Base-by-base conservation (phyloP, 1,284 basidiomycete genomes). In the Ustilago xerochloae region DNA sequence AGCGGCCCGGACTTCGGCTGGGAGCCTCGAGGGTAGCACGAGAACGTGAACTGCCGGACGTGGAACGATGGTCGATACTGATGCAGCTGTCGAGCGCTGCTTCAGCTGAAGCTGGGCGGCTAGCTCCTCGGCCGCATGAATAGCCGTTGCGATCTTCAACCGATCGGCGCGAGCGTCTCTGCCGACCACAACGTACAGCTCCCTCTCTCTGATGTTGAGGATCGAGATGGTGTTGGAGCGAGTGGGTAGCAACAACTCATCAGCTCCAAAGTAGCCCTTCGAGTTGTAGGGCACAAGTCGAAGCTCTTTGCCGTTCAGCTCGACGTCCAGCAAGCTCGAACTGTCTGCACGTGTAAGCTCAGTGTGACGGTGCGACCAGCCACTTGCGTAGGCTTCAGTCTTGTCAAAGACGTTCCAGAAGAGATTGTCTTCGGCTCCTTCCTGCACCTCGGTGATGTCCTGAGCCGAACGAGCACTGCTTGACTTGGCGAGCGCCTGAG, bases 171-270 rank as follows among this genome's bases (percentile, higher is more conserved):
- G 77, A 8, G 77, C 81, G 6, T 75, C 55, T 32, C 57, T 52
- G 32, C 81, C 81, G 1, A 82, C 68, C 2, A 82, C 29, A 28
- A 82, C 74, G 45, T 72, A 80, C 24, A 78, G 51, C 38, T 82
- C 81, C 20, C 70, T 55, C 33, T 68, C 51, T 24, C 65, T 51
- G 3, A 69, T 39, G 38, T 75, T 73, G 26, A 82, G 28, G 7
- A 82, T 52, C 18, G 78, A 63, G 32, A 82, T 69, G 15, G 52
- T 64, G 38, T 48, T 49, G 15, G 57, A 43, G 9, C 55, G 49
- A 16, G 78, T 55, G 8, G 68, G 64, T n/a, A 61, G 41, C 8
- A 64, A 36, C 49, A 74, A 41, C 28, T 74, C 71, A 43, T 72
- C 48, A n/a, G 60, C 55, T 49, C 68, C 63, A 18, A 39, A 72